These are phyloP conservation scores for Cnidoscolus chayamansa DNA, from an alignment of 441 rosid species.

Conservation along the genomic window DNA sequence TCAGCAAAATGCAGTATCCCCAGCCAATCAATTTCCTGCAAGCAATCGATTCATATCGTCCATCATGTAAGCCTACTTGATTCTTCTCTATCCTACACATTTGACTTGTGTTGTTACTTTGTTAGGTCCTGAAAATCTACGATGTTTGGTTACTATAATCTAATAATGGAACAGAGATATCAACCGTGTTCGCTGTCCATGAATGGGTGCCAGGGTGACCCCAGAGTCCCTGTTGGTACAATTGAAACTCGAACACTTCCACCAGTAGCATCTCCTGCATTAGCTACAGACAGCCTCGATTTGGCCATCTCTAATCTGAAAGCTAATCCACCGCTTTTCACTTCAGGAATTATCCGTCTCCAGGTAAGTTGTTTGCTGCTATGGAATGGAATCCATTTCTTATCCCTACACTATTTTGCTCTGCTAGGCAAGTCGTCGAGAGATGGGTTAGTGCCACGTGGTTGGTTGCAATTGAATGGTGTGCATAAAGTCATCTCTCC, in stretches of 20 bases:
- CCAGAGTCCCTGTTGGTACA: slow-evolving; percentile 45
- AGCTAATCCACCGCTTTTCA: slow-evolving; percentile 48
- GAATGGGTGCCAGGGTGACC: slow-evolving; percentile 73
- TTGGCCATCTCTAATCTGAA: slow-evolving; percentile 49
- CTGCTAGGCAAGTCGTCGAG: neutral
- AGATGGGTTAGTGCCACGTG: slow-evolving; percentile 56
- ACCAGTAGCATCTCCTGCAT: slow-evolving; percentile 41
- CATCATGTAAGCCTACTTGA: slow-evolving; percentile 27
- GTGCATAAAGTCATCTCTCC: neutral
- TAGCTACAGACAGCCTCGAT: slow-evolving; percentile 54
- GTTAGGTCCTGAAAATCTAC: neutral
- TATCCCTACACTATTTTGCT: slow-evolving; percentile 1
- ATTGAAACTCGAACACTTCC: slow-evolving; percentile 50
- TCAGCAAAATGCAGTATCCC: slow-evolving; percentile 28
- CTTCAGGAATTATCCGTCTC: slow-evolving; percentile 76
- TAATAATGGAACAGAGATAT: slow-evolving; percentile 33
- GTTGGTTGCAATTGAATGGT: slow-evolving; percentile 21
- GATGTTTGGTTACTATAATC: neutral
- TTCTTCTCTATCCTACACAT: neutral
- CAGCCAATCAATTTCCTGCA: slow-evolving; percentile 21
- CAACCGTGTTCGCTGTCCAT: slow-evolving; percentile 40
- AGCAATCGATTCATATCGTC: slow-evolving; percentile 24
- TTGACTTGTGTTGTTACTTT: neutral
- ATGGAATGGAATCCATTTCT: neutral
- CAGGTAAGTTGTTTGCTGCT: slow-evolving; percentile 35